Conservation (phyloP, 441 rosid species). For the Corymbia citriodora region DNA sequence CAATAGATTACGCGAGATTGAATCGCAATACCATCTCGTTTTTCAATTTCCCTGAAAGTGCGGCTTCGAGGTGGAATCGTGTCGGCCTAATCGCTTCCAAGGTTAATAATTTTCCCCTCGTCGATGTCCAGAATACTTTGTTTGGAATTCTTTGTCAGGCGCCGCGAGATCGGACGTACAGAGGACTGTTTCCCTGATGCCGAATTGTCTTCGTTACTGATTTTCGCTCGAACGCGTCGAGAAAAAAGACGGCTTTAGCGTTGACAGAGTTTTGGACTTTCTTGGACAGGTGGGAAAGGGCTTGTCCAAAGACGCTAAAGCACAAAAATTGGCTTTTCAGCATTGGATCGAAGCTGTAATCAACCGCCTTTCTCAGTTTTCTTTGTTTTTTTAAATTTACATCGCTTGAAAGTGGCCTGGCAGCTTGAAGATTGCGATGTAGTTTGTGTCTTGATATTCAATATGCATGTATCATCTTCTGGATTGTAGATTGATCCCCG, state of each 20-base stretch:
- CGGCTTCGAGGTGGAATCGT: constrained; percentile 80
- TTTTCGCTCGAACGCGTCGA: not conserved
- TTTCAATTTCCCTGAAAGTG: constrained; percentile 66
- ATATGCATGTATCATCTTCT: not conserved
- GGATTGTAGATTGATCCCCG: constrained; percentile 79
- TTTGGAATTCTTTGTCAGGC: not conserved
- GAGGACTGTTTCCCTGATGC: not conserved
- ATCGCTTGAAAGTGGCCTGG: not conserved
- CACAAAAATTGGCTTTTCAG: constrained; percentile 87
- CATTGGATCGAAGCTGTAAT: constrained; percentile 98
- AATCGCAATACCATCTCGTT: constrained; percentile 76
- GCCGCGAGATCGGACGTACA: not conserved
- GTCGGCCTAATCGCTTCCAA: constrained; percentile 67
- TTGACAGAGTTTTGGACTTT: not conserved
- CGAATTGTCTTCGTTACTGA: not conserved
- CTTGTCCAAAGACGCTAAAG: constrained; percentile 64
- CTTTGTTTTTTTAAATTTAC: not conserved
- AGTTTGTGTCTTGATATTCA: not conserved
- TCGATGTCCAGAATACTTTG: not conserved
- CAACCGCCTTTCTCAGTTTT: not conserved
- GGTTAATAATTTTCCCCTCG: constrained; percentile 22
- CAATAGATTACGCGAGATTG: constrained; percentile 70
- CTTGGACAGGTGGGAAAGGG: constrained; percentile 76
- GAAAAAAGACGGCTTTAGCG: not conserved
- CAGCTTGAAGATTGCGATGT: not conserved